Base-by-base conservation (phyloP, 805 yeast species). In the Suhomyces vadensis region DNA sequence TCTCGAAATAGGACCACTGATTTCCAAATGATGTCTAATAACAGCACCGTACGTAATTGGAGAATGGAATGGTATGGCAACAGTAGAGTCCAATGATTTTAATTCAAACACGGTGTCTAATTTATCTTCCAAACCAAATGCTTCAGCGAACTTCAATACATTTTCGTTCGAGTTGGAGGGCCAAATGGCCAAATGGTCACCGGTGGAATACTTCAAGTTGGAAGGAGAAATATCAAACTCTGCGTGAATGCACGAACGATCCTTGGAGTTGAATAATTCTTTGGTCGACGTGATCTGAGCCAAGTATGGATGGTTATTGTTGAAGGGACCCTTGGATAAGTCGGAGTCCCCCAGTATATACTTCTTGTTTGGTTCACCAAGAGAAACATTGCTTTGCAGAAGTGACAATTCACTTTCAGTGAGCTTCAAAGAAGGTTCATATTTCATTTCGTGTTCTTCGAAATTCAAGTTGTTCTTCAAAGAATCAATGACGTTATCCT, bases 151-250 rank as follows among this genome's bases (percentile, higher is more conserved):
- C 35, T 74, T 71, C n/a, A 70, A 74, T 25, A 90, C 83, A 55
- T 86, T 81, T 61, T 83, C 88, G 58, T 83, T 74, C 1, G 95
- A 73, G 66, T 92, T 92, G 19, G 94, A 87, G 26, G 97, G 94
- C 95, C 97, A 88, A 45, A 94, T 73, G 11, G 96, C 98, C 50
- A 94, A 68, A 67, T 92, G 98, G 63, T 92, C 99, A 65, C 99
- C 99, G 3, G 99, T 92, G 38, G 92, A 74, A 67, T 92, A 92
- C 55, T 84, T 82, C 58, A 94, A 72, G 57, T 84, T 85, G 3
- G 92, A 76, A 22, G 71, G 79, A 1, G 89, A 75, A 27, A 90
- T 68, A 59, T 92, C 97, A 55, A 92, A 82, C 66, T 94, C 98
- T 39, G 85, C 80, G 61, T 92, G 98, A 47, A 92, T 80, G 70